Evolutionary conservation across 2,329 filamentous ascomycete genomes (phyloP).

Genomic region (Pyrenochaeta sp.): DNA sequence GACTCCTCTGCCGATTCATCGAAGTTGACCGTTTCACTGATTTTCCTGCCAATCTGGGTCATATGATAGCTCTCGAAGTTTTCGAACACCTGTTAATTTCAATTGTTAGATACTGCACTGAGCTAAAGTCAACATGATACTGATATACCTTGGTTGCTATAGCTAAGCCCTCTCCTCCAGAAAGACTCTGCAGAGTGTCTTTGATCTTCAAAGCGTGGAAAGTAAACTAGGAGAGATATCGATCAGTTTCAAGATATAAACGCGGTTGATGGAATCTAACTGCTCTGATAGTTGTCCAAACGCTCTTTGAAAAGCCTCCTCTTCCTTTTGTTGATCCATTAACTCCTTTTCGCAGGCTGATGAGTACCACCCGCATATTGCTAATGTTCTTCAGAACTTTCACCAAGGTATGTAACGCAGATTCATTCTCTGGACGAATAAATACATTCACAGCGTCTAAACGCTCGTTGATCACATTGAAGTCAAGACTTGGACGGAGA

Average conservation of each 20-base stretch:
- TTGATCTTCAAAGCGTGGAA: slow-evolving; percentile 74
- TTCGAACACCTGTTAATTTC: slow-evolving; percentile 60
- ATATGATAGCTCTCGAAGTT: slow-evolving; percentile 68
- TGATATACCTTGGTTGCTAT: slow-evolving; percentile 63
- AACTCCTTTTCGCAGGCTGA: slow-evolving; percentile 80
- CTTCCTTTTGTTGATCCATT: slow-evolving; percentile 61
- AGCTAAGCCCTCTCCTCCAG: slow-evolving; percentile 60
- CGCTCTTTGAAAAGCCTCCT: slow-evolving; percentile 68
- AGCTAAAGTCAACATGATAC: fast-evolving
- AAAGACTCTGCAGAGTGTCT: slow-evolving; percentile 67
- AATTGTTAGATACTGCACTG: not conserved
- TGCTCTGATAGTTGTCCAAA: slow-evolving; percentile 75
- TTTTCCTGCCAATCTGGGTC: slow-evolving; percentile 72
- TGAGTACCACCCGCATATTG: slow-evolving; percentile 75
- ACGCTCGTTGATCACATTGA: slow-evolving; percentile 73
- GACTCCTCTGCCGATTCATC: slow-evolving; percentile 75
- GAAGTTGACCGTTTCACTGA: slow-evolving; percentile 79
- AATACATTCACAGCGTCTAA: slow-evolving; percentile 75
- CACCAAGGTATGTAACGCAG: slow-evolving; percentile 63
- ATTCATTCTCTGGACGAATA: slow-evolving; percentile 71
- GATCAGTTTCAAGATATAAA: not conserved
- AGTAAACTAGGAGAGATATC: slow-evolving; percentile 65
- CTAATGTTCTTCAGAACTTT: slow-evolving; percentile 74
- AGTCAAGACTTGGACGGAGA: slow-evolving; percentile 76
- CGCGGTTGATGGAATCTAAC: slow-evolving; percentile 42